Conservation (phyloP, 2,329 filamentous ascomycete species). For the Ambrosiella beaveri region DNA sequence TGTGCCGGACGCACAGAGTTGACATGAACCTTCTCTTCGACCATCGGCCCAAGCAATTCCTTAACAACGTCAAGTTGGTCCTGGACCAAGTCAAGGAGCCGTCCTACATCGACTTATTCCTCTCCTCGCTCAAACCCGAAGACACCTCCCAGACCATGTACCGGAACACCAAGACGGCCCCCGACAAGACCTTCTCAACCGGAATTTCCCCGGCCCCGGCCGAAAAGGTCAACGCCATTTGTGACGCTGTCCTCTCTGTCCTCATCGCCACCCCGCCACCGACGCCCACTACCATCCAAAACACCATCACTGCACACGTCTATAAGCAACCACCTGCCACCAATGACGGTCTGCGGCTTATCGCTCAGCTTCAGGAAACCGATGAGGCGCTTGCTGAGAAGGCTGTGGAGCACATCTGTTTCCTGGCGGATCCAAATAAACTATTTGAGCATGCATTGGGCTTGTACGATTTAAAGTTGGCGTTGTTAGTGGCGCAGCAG, state of each 20-base stretch:
- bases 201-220: slow-evolving; percentile 8
- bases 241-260: slow-evolving; percentile 60
- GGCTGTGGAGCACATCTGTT: slow-evolving; percentile 93
- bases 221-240: slow-evolving; percentile 72
- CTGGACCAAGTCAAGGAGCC: slow-evolving; percentile 69
- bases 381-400: slow-evolving; percentile 61
- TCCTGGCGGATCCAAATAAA: slow-evolving; percentile 81
- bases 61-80: slow-evolving; percentile 58
- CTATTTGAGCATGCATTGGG: slow-evolving; percentile 83
- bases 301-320: slow-evolving; percentile 84
- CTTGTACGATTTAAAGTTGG: slow-evolving; percentile 78
- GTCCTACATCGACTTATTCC: slow-evolving; percentile 73
- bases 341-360: slow-evolving; percentile 64
- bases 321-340: slow-evolving; percentile 86
- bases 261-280: slow-evolving; percentile 41
- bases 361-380: slow-evolving; percentile 55
- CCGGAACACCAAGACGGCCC: slow-evolving; percentile 52
- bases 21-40: slow-evolving; percentile 98
- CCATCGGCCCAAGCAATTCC: slow-evolving; percentile 73
- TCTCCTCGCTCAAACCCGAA: slow-evolving; percentile 79
- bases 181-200: slow-evolving; percentile 10
- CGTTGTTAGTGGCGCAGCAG: slow-evolving; percentile 82
- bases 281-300: slow-evolving; percentile 49
- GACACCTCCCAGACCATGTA: slow-evolving; percentile 92
- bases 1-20: slow-evolving; percentile 82